Conservation (phyloP, 1,139 yeast species). For the Suhomyces maxii region DNA sequence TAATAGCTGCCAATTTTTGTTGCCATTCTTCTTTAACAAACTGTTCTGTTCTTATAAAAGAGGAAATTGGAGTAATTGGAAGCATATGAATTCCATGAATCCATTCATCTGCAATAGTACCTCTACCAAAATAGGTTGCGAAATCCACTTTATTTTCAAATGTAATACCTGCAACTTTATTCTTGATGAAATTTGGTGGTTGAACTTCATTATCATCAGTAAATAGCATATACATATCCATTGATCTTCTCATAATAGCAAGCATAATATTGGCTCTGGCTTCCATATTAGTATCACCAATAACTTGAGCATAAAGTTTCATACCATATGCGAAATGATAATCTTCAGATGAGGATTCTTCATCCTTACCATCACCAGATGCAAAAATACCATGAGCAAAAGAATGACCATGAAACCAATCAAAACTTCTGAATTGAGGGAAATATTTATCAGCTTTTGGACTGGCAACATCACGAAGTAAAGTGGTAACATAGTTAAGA, state of each 20-base stretch:
- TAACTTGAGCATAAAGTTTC: constrained; percentile 39
- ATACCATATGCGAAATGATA: constrained; percentile 47
- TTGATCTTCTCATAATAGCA: constrained; percentile 41
- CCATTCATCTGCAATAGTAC: constrained; percentile 45
- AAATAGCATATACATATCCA: constrained; percentile 47
- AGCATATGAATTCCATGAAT: constrained; percentile 52
- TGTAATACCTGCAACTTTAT: constrained; percentile 47
- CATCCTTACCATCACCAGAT: constrained; percentile 49
- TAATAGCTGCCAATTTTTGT: constrained; percentile 30
- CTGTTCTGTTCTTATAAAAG: constrained; percentile 34
- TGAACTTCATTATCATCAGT: constrained; percentile 40
- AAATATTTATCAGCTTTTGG: constrained; percentile 38
- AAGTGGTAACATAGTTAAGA: constrained; percentile 31
- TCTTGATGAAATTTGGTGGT: constrained; percentile 37
- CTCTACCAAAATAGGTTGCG: constrained; percentile 47
- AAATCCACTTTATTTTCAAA: constrained; percentile 48
- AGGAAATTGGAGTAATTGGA: constrained; percentile 46
- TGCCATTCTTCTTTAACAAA: constrained; percentile 49
- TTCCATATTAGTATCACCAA: constrained; percentile 37
- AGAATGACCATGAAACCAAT: constrained; percentile 50
- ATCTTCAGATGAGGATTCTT: constrained; percentile 49
- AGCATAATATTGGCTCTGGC: constrained; percentile 42
- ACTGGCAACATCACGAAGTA: constrained; percentile 44
- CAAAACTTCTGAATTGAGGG: constrained; percentile 45
- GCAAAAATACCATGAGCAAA: constrained; percentile 49